Conservation (phyloP, 805 yeast genomes). For the Metschnikowia borealis region DNA sequence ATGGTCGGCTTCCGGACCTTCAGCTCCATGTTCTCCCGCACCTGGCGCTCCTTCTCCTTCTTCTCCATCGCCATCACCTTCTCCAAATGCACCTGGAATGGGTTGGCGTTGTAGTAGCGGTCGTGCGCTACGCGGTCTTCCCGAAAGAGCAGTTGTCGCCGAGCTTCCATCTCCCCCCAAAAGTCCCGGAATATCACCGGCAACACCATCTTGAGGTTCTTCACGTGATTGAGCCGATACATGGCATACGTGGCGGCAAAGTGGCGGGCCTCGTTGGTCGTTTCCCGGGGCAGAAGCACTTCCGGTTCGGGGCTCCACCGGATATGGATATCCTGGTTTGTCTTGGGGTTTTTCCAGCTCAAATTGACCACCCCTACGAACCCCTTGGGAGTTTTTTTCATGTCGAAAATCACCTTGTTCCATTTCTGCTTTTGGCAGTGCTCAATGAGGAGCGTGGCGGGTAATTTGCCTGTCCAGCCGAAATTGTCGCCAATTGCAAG, state of each 20-base stretch:
- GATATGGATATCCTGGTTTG: constrained; percentile 60
- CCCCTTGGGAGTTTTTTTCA: constrained; percentile 49
- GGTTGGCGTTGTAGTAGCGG: constrained; percentile 61
- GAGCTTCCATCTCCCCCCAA: constrained; percentile 71
- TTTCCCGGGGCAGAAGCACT: constrained; percentile 60
- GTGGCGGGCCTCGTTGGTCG: constrained; percentile 87
- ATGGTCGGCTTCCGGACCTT: constrained; percentile 47
- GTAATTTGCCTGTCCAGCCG: constrained; percentile 95
- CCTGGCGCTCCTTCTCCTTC: constrained; percentile 44
- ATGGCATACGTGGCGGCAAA: constrained; percentile 85
- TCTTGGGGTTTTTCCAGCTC: constrained; percentile 75
- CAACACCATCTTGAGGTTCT: constrained; percentile 80
- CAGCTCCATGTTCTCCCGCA: constrained; percentile 44
- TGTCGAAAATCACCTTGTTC: constrained; percentile 80
- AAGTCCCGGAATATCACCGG: constrained; percentile 77
- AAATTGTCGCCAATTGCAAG: constrained; percentile 49
- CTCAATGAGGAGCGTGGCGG: constrained; percentile 81
- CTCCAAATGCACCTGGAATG: constrained; percentile 67
- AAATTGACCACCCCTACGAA: constrained; percentile 62
- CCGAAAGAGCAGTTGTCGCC: constrained; percentile 47
- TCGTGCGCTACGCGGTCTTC: constrained; percentile 47
- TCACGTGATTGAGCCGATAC: constrained; percentile 73
- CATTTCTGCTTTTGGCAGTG: constrained; percentile 85
- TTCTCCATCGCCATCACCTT: constrained; percentile 43
- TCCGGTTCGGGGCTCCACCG: constrained; percentile 51